Conservation (phyloP, 768 basidiomycete genomes). For the Leccinum fibrillosum region DNA sequence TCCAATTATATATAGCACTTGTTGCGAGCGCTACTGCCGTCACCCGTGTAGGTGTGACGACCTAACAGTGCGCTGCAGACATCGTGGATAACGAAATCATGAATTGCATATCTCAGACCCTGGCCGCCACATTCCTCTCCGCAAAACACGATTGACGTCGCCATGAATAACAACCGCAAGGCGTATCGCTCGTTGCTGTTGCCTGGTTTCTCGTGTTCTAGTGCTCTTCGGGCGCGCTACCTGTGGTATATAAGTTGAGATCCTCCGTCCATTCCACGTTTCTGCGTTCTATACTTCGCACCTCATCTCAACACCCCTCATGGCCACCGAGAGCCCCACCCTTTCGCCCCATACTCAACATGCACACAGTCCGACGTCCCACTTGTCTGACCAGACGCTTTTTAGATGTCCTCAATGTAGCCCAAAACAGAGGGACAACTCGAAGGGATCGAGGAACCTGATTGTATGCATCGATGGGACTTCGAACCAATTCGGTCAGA, state of each 20-base stretch:
- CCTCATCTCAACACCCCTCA: not conserved
- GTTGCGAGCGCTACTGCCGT: not conserved
- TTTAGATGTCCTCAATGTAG: constrained; percentile 15
- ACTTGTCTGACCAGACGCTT: not conserved
- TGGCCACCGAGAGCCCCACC: not conserved
- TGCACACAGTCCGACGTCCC: not conserved
- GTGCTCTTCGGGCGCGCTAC: constrained; percentile 6
- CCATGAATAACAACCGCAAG: constrained; percentile 1
- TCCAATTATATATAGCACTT: not conserved
- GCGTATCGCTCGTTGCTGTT: not conserved
- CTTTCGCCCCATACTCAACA: not conserved
- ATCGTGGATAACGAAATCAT: constrained; percentile 5
- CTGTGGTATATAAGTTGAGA: not conserved
- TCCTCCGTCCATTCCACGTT: not conserved
- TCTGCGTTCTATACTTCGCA: not conserved
- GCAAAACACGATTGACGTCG: not conserved
- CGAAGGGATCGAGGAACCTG: constrained; percentile 15
- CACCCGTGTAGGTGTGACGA: not conserved
- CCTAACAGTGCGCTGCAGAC: not conserved
- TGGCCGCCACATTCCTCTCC: constrained; percentile 5
- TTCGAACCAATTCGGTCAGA: not conserved
- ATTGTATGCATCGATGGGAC: not conserved
- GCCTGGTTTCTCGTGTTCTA: not conserved
- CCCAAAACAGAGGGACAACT: constrained; percentile 1
- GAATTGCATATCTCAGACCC: constrained; percentile 4